These are phyloP conservation scores for Geotrichum reessii DNA, from an alignment of 1,139 yeast genomes.

Conservation along the genomic window DNA sequence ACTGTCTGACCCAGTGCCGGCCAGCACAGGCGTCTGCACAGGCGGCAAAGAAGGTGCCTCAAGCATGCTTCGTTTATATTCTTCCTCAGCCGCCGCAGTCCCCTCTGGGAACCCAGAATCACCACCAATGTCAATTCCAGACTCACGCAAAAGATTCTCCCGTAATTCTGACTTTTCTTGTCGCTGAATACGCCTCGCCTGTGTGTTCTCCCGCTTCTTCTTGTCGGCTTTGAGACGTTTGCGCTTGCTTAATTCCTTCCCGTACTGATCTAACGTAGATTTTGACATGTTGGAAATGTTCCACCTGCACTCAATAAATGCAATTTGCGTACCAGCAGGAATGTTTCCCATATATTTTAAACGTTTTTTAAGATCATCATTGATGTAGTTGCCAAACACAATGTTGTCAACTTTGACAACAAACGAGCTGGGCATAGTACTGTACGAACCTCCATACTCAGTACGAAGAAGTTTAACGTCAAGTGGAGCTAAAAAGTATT, in stretches of 20 bases:
- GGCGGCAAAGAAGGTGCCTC: slow-evolving; percentile 1
- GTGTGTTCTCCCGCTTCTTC: slow-evolving; percentile 59
- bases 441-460: slow-evolving; percentile 52
- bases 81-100: neutral
- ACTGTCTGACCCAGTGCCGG: neutral
- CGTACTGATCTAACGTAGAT: slow-evolving; percentile 36
- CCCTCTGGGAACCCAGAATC: neutral
- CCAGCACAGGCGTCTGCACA: neutral
- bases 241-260: slow-evolving; percentile 57
- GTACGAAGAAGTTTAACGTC: slow-evolving; percentile 69
- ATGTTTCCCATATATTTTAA: slow-evolving; percentile 73
- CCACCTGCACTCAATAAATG: slow-evolving; percentile 87
- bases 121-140: slow-evolving; percentile 12
- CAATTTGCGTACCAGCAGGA: slow-evolving; percentile 80
- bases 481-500: slow-evolving; percentile 66
- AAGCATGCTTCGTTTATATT: neutral
- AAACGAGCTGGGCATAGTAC: slow-evolving; percentile 60
- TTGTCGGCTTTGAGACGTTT: slow-evolving; percentile 50
- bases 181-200: slow-evolving; percentile 53
- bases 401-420: slow-evolving; percentile 64
- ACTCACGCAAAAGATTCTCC: slow-evolving; percentile 29
- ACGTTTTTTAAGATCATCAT: slow-evolving; percentile 50
- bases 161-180: slow-evolving; percentile 47
- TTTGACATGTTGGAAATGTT: slow-evolving; percentile 24
- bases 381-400: slow-evolving; percentile 53